Percentiles rank a stretch among this genome's conserved stretches.
Conservation (phyloP, 1,284 basidiomycete species). For the Ustilago sp. region DNA sequence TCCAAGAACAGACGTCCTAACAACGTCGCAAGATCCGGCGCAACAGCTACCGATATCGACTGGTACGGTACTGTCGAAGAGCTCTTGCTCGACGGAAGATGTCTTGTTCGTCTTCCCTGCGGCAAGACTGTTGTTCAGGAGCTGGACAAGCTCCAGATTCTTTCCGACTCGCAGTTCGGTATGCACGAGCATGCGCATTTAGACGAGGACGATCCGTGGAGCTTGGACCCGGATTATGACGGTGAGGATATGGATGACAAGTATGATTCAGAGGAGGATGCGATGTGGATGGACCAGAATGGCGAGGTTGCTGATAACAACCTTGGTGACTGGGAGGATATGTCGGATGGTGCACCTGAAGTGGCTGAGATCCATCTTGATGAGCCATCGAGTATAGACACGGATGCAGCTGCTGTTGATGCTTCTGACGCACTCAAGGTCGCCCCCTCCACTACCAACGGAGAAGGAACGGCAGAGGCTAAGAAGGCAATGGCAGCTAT, state of each 20-base stretch:
- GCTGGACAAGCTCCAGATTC: constrained; percentile 51
- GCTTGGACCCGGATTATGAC: constrained; percentile 17
- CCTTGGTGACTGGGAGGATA: constrained; percentile 60
- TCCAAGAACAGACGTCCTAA: background rate
- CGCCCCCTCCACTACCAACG: background rate
- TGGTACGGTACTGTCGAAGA: constrained; percentile 72
- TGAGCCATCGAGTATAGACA: constrained; percentile 8
- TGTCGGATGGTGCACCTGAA: constrained; percentile 38
- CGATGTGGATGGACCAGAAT: constrained; percentile 55
- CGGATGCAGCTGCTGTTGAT: constrained; percentile 12
- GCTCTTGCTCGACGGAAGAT: constrained; percentile 70
- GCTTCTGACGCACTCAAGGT: constrained; percentile 5
- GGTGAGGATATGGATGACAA: constrained; percentile 38
- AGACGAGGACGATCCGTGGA: constrained; percentile 35
- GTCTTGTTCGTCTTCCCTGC: constrained; percentile 68
- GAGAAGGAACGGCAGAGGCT: background rate
- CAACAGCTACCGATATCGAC: constrained; percentile 58
- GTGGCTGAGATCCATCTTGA: constrained; percentile 42
- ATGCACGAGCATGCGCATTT: constrained; percentile 42
- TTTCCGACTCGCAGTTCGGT: constrained; percentile 44
- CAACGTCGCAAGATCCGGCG: constrained; percentile 11
- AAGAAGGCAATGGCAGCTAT: constrained; percentile 23
- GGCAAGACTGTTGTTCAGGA: constrained; percentile 60
- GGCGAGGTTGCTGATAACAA: constrained; percentile 53
- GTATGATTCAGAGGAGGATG: constrained; percentile 25